Percentiles rank a stretch among this genome's conserved stretches.
Evolutionary conservation across 106 monocot genomes (phyloP).

Genomic region (Allium cepa): DNA sequence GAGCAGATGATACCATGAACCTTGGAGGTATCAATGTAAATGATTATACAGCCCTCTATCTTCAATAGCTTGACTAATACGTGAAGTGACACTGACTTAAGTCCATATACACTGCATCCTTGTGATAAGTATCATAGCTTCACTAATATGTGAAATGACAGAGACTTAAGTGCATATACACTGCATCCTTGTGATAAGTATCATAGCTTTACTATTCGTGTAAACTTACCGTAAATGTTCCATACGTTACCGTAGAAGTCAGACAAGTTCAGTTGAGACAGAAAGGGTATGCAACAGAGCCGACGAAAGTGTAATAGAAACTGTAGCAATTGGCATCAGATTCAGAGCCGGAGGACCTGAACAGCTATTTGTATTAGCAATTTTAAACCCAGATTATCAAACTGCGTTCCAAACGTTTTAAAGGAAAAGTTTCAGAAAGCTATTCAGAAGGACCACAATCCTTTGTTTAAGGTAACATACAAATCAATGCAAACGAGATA

Average conservation of each 20-base stretch:
- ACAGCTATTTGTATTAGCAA: slow-evolving; percentile 56
- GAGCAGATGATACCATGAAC: slow-evolving; percentile 98
- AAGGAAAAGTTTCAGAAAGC: slow-evolving; percentile 61
- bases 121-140: too few species aligned
- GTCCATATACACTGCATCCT: too few species aligned
- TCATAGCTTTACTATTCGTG: too few species aligned
- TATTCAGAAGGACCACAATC: slow-evolving; percentile 70
- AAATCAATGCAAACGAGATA: not conserved
- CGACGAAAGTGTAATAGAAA: slow-evolving; percentile 66
- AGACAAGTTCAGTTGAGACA: slow-evolving; percentile 93
- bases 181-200: too few species aligned
- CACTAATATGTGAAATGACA: not conserved
- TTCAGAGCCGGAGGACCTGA: slow-evolving; percentile 57
- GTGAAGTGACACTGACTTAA: not conserved
- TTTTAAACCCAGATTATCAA: slow-evolving; percentile 40
- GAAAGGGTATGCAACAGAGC: slow-evolving; percentile 80
- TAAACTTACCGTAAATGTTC: not conserved
- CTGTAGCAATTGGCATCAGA: slow-evolving; percentile 61
- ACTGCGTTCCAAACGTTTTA: slow-evolving; percentile 28
- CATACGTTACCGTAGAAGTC: not conserved
- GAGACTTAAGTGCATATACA: too few species aligned
- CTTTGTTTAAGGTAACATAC: slow-evolving; percentile 72
- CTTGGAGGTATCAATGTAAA: slow-evolving; percentile 94
- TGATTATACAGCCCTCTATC: too few species aligned
- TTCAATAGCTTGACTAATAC: too few species aligned